A percentile compares a stretch with the other conserved stretches of the same genome.
Conservation (phyloP, 2,329 filamentous ascomycete genomes). For the Dactylellina haptotyla region DNA sequence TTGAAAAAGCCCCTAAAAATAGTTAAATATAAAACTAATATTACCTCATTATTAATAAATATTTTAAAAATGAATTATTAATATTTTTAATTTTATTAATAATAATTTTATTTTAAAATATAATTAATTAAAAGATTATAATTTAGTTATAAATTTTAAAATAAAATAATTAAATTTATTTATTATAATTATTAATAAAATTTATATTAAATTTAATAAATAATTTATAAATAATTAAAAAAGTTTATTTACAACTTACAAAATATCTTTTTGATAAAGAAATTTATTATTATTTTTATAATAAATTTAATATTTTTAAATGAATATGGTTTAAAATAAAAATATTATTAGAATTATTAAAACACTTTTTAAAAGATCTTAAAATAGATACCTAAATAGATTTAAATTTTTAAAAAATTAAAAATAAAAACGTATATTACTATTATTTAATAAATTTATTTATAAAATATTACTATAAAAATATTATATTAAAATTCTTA, state of each 20-base stretch:
- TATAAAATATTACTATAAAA: neutral
- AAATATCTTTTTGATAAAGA: neutral
- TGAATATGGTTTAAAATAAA: constrained; percentile 1
- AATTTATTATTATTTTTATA: neutral
- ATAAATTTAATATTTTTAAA: neutral
- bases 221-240: neutral
- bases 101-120: neutral
- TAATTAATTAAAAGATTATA: neutral
- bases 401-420: neutral
- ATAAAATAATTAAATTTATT: neutral
- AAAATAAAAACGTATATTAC: neutral
- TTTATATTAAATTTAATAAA: neutral
- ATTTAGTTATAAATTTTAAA: neutral
- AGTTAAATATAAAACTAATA: no score
- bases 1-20: no score
- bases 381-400: neutral
- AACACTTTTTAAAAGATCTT: constrained; percentile 2
- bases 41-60: no score
- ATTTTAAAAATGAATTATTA: no score
- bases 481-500: neutral
- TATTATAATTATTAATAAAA: neutral
- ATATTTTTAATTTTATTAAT: neutral
- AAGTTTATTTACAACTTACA: neutral
- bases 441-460: neutral
- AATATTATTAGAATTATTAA: neutral